These are phyloP conservation scores for Podospora comata DNA, from an alignment of 495 filamentous ascomycete species.

Conservation along the genomic window DNA sequence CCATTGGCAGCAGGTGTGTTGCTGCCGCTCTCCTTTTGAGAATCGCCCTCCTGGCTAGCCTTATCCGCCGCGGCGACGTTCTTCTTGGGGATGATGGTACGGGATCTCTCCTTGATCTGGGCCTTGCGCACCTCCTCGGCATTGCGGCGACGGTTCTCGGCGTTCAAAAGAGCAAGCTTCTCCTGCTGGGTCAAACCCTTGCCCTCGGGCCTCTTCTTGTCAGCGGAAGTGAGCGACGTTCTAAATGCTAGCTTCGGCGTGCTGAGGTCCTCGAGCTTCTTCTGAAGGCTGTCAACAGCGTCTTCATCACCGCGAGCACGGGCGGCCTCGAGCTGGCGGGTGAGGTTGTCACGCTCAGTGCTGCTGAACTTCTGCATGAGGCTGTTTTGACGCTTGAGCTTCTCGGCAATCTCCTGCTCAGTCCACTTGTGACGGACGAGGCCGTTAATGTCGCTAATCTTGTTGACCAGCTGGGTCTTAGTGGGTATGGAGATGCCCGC, in stretches of 20 bases:
- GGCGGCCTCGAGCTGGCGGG: conserved; percentile 62
- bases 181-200: conserved; percentile 60
- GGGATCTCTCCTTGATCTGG: conserved; percentile 71
- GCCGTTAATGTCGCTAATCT: conserved; percentile 76
- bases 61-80: conserved; percentile 46
- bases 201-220: conserved; percentile 36
- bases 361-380: conserved; percentile 58
- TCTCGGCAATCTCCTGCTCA: conserved; percentile 70
- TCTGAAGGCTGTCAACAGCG: conserved; percentile 57
- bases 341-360: conserved; percentile 60
- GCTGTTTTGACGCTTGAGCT: conserved; percentile 65
- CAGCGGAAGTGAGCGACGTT: conserved; percentile 51
- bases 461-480: conserved; percentile 58
- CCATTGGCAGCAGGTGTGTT: conserved; percentile 41
- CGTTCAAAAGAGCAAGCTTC: conserved; percentile 70
- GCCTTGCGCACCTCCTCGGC: conserved; percentile 79
- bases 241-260: conserved; percentile 67
- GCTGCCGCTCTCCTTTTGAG: conserved; percentile 36
- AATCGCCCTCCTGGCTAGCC: not conserved
- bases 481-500: conserved; percentile 71
- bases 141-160: conserved; percentile 74
- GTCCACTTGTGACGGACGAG: conserved; percentile 78
- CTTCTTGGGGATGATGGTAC: conserved; percentile 58
- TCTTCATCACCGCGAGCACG: conserved; percentile 59
- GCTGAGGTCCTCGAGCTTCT: conserved; percentile 64